A percentile compares a stretch with the other conserved stretches of the same genome.
These are phyloP conservation scores for Orbilia javanica DNA, from an alignment of 2,329 filamentous ascomycete species.

Conservation along the genomic window DNA sequence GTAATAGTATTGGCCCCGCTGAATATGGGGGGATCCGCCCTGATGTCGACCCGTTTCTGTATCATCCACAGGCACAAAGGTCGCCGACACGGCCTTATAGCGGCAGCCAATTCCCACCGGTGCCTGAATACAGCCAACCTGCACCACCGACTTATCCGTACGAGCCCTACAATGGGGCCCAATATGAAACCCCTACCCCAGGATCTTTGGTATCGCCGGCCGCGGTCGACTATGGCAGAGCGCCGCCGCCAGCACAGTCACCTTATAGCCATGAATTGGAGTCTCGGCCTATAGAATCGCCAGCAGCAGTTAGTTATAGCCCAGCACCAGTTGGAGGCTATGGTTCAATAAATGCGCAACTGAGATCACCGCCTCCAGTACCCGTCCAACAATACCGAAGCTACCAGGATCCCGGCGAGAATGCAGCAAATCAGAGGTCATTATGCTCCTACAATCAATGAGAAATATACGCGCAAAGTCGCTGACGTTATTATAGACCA, in stretches of 20 bases:
- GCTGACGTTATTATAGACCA: slow-evolving; percentile 1
- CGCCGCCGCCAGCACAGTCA: not conserved
- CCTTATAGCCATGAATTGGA: slow-evolving; percentile 4
- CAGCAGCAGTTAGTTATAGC: slow-evolving; percentile 10
- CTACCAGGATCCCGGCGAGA: slow-evolving; percentile 10
- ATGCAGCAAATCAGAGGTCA: slow-evolving; percentile 36
- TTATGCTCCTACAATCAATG: not conserved
- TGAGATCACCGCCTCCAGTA: not conserved
- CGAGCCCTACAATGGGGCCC: not conserved
- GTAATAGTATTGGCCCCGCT: not conserved
- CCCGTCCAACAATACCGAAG: slow-evolving; percentile 13
- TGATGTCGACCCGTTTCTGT: slow-evolving; percentile 1
- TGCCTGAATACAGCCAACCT: not conserved
- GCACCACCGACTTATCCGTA: not conserved
- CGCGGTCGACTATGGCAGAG: slow-evolving; percentile 20
- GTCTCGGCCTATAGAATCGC: not conserved
- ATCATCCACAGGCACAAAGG: not conserved
- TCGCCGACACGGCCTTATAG: not conserved
- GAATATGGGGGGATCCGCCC: slow-evolving; percentile 3
- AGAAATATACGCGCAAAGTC: not conserved
- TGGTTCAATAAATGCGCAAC: slow-evolving; percentile 14
- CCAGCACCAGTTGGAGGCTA: not conserved
- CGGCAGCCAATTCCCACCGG: not conserved
- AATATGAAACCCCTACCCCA: not conserved
- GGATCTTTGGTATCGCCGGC: not conserved